Base-by-base conservation (phyloP, 106 monocot species). In the Dactylorhiza incarnata region DNA sequence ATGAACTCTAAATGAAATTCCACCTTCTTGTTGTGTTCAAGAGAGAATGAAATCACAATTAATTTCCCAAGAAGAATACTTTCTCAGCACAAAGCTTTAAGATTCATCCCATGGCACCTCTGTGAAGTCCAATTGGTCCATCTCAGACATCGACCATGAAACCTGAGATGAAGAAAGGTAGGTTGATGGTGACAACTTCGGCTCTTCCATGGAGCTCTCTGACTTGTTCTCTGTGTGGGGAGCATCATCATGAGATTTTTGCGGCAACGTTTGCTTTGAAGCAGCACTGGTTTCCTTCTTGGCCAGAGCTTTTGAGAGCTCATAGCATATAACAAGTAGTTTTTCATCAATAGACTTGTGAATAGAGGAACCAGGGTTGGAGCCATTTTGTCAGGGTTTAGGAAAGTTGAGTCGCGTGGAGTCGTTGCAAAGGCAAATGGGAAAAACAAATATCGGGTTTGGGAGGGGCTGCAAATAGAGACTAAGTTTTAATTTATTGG, bases 391-490 rank as follows among this genome's bases (percentile, higher is more conserved):
- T 25, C 73, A 76, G 77, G 79, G 61, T 47, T 76, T 14, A 5
- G 90, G 90, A 73, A 90, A 90, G 67, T 90, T 90, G 50, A 90
- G 81, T 14, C 81, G 78, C 0, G 90, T 87, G 5, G 73, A 85
- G 66, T 90, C 90, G 45, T 87, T 87, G 61, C 90, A 77, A 76
- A 90, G 83, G 17, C 79, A n/a, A n/a, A n/a, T n/a, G n/a, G n/a
- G n/a, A n/a, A n/a, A n/a, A n/a, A n/a, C n/a, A n/a, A n/a, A n/a
- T n/a, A n/a, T n/a, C n/a, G n/a, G n/a, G n/a, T n/a, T n/a, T n/a
- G n/a, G n/a, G n/a, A n/a, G n/a, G n/a, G n/a, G n/a, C n/a, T n/a
- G n/a, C n/a, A n/a, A n/a, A n/a, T n/a, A n/a, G n/a, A n/a, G n/a
- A n/a, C n/a, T n/a, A n/a, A n/a, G n/a, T n/a, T n/a, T n/a, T n/a